Evolutionary conservation across 768 basidiomycete genomes (phyloP), one percentile per base, ranked within the genome.

Genomic region (Cyclocybe cylindracea): DNA sequence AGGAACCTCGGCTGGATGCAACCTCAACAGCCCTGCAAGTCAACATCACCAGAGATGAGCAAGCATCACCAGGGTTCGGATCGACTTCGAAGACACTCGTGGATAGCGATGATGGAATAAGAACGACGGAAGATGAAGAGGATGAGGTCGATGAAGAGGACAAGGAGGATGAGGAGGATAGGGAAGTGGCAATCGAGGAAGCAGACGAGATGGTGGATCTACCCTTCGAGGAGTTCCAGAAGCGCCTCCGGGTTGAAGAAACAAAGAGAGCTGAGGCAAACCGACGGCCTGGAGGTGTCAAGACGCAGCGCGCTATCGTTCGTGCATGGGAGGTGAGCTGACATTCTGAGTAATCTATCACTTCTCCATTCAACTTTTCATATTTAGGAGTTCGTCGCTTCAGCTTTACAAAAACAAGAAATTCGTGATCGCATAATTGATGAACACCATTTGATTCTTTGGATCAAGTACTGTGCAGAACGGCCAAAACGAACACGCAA

Each of bases 341-440:
- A 43, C 10, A 57, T 47, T 4, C 10, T 2, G 13, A 8, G 32
- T 8, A 14, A 0, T n/a, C 4, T 13, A 29, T 10, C 8, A 10
- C 5, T 24, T 24, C 5, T 5, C 5, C 6, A 2, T 4, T 35
- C 7, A 9, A 18, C 1, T 9, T 32, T 3, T 18, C 7, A 5
- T 24, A 24, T 18, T 10, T 38, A 51, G 48, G 47, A 51, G 18
- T 51, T 51, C 36, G n/a, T 31, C 35, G 33, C 7, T 16, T 37
- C 33, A 9, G 40, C 50, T 16, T 39, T 60, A 1, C 41, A 32
- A 6, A 48, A 43, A 7, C 48, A 53, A 0, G 41, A 60, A 11
- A 59, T 70, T 9, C 35, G 51, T 2, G 66, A 70, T 45, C 29
- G 43, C 1, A 67, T 69, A 19, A 55, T 70, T 2, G 66, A 71